Conservation (phyloP, 2,329 filamentous ascomycete genomes). For the Trichoderma gracile region DNA sequence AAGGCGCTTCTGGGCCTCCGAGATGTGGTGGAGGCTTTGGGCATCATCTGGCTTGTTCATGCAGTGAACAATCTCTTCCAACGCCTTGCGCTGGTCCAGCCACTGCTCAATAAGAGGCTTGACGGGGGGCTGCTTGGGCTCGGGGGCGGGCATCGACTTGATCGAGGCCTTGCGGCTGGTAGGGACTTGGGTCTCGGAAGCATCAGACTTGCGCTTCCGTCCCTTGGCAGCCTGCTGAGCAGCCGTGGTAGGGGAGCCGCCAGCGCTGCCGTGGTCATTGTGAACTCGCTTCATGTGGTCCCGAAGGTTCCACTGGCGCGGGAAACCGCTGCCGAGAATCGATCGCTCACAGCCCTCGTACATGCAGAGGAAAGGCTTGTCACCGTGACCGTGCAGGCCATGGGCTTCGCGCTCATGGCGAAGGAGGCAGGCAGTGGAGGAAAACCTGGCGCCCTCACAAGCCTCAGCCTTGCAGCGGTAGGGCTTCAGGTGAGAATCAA, state of each 20-base stretch:
- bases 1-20: constrained; percentile 52
- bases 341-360: constrained; percentile 87
- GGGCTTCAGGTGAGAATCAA: constrained; percentile 94
- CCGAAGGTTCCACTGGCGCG: constrained; percentile 90
- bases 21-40: constrained; percentile 56
- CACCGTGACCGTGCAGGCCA: constrained; percentile 90
- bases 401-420: constrained; percentile 95
- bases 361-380: constrained; percentile 87
- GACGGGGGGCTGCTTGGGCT: constrained; percentile 38
- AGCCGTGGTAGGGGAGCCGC: constrained; percentile 44
- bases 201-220: constrained; percentile 61
- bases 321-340: constrained; percentile 81
- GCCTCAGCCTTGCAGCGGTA: constrained; percentile 87
- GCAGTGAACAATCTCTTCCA: constrained; percentile 59
- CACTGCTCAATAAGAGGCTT: constrained; percentile 54
- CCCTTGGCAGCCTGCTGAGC: constrained; percentile 46
- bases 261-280: constrained; percentile 55
- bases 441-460: constrained; percentile 86
- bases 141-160: constrained; percentile 42
- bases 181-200: constrained; percentile 41
- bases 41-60: constrained; percentile 53
- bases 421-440: constrained; percentile 90
- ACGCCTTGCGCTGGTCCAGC: constrained; percentile 63
- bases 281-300: constrained; percentile 98
- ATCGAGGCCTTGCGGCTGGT: constrained; percentile 53